Evolutionary conservation across 1,139 yeast species (phyloP).

Genomic region (Geotrichum carabidarum): DNA sequence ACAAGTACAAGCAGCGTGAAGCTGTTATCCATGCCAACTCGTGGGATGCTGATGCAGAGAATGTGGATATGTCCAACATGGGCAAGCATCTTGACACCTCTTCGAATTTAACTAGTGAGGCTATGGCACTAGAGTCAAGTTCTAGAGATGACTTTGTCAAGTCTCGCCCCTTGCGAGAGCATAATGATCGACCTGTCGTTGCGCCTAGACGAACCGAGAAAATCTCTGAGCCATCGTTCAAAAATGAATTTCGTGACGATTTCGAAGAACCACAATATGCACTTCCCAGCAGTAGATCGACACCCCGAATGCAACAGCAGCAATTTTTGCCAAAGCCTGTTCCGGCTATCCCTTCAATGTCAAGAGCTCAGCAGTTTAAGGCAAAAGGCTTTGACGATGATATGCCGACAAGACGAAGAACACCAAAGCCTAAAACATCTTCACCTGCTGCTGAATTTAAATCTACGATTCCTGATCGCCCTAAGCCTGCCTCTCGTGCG

Average conservation of each 20-base stretch:
- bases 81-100: not conserved
- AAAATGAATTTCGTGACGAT: slow-evolving; percentile 19
- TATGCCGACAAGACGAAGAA: slow-evolving; percentile 26
- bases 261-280: slow-evolving; percentile 13
- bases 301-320: not conserved
- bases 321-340: not conserved
- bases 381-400: slow-evolving; percentile 25
- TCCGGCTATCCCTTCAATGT: slow-evolving; percentile 5
- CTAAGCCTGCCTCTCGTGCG: slow-evolving; percentile 28
- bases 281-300: slow-evolving; percentile 3
- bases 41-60: slow-evolving; percentile 24
- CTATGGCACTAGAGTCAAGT: slow-evolving; percentile 17
- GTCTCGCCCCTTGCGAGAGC: not conserved
- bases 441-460: slow-evolving; percentile 10
- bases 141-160: slow-evolving; percentile 5
- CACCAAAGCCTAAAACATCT: slow-evolving; percentile 13
- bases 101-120: slow-evolving; percentile 18
- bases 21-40: slow-evolving; percentile 3
- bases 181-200: not conserved
- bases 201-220: not conserved
- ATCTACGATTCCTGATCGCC: slow-evolving; percentile 21
- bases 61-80: slow-evolving; percentile 14
- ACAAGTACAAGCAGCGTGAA: slow-evolving; percentile 26
- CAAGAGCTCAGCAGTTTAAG: slow-evolving; percentile 22
- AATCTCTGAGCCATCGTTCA: not conserved